A percentile compares a stretch with the other conserved stretches of the same genome.
These are phyloP conservation scores for Pseudogymnoascus pannorum DNA, from an alignment of 2,329 filamentous ascomycete species.

Conservation along the genomic window DNA sequence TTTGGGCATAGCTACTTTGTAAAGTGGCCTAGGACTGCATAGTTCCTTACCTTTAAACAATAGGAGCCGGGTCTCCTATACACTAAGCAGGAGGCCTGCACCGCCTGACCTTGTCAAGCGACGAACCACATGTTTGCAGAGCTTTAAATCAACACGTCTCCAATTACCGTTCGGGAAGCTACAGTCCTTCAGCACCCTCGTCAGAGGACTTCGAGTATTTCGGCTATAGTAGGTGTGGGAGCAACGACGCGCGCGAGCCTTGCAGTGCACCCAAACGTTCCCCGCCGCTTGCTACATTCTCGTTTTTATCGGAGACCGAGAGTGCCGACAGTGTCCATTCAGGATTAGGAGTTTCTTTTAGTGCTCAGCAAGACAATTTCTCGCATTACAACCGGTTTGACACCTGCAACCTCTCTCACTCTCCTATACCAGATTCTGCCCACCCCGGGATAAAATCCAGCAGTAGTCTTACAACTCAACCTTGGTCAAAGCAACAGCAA, in stretches of 20 bases:
- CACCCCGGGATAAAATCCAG: not conserved
- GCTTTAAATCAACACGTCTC: slow-evolving; percentile 13
- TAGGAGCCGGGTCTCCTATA: slow-evolving; percentile 10
- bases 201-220: slow-evolving; percentile 12
- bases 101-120: slow-evolving; percentile 12
- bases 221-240: slow-evolving; percentile 9
- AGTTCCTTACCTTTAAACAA: slow-evolving; percentile 8
- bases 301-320: slow-evolving; percentile 9
- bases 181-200: slow-evolving; percentile 12
- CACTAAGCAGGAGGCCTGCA: slow-evolving; percentile 13
- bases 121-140: slow-evolving; percentile 12
- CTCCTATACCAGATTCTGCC: slow-evolving; percentile 13
- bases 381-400: slow-evolving; percentile 7
- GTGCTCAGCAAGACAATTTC: slow-evolving; percentile 13
- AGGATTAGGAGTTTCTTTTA: slow-evolving; percentile 10
- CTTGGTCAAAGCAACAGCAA: slow-evolving; percentile 10
- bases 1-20: slow-evolving; percentile 12
- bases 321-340: slow-evolving; percentile 13
- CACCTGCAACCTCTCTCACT: slow-evolving; percentile 4
- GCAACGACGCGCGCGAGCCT: slow-evolving; percentile 5
- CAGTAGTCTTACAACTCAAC: slow-evolving; percentile 9
- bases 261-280: slow-evolving; percentile 9
- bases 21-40: slow-evolving; percentile 13
- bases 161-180: slow-evolving; percentile 8
- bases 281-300: slow-evolving; percentile 11